Percentiles rank a stretch among this genome's conserved stretches.
These are phyloP conservation scores for Neopestalotiopsis clavispora DNA, from an alignment of 2,329 filamentous ascomycete species.

Conservation along the genomic window DNA sequence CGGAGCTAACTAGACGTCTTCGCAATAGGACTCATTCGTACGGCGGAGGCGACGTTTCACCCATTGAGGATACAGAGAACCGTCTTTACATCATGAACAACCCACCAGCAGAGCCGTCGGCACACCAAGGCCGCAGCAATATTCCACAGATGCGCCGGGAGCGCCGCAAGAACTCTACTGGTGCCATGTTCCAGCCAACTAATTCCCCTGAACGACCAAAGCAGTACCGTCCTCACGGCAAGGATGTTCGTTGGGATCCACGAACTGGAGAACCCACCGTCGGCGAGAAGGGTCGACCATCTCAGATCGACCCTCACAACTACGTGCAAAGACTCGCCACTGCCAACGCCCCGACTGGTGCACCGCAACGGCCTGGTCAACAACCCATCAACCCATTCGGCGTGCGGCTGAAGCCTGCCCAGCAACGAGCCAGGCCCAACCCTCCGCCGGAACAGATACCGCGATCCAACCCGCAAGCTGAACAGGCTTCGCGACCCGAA, in stretches of 20 bases:
- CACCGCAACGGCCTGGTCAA: conserved; percentile 22
- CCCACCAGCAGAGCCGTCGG: conserved; percentile 27
- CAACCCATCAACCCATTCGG: conserved; percentile 40
- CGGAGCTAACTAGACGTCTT: conserved; percentile 30
- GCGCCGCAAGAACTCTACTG: conserved; percentile 50
- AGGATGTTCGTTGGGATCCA: conserved; percentile 65
- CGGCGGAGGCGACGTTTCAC: conserved; percentile 51
- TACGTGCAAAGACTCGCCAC: conserved; percentile 44
- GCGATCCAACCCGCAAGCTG: conserved; percentile 28
- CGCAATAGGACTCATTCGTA: conserved; percentile 27
- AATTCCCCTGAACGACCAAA: conserved; percentile 42
- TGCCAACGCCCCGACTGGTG: conserved; percentile 30
- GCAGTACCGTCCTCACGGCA: conserved; percentile 36
- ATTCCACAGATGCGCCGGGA: conserved; percentile 60
- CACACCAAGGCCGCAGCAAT: conserved; percentile 40
- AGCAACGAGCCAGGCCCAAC: conserved; percentile 32
- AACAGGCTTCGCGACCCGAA: conserved; percentile 50
- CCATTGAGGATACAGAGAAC: conserved; percentile 53
- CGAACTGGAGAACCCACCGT: conserved; percentile 69
- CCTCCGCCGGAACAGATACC: background rate
- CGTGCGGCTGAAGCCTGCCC: conserved; percentile 42
- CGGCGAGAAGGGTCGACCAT: conserved; percentile 58
- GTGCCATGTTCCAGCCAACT: conserved; percentile 43
- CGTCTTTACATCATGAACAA: conserved; percentile 34
- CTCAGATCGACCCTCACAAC: conserved; percentile 60